Percentiles rank a stretch among this genome's conserved stretches.
Conservation (phyloP, 1,284 basidiomycete genomes). For the Leccinum subspadiceum region DNA sequence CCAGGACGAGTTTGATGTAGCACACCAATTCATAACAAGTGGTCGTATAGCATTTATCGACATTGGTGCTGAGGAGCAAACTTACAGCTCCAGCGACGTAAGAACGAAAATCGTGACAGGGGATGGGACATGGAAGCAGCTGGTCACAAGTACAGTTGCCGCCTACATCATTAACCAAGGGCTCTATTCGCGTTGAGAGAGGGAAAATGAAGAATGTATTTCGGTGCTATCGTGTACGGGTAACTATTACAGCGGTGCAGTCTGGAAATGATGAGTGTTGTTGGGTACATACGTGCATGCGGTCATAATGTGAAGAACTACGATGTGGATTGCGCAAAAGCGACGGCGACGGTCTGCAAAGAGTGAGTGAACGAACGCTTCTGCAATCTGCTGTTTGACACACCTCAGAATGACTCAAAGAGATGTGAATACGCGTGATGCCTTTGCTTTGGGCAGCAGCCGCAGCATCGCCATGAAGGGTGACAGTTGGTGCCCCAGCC, state of each 20-base stretch:
- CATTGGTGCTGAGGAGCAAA: constrained; percentile 54
- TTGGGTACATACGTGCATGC: constrained; percentile 5
- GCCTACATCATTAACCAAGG: constrained; percentile 49
- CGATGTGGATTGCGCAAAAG: constrained; percentile 70
- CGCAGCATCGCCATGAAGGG: constrained; percentile 82
- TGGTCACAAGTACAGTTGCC: constrained; percentile 44
- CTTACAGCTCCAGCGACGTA: constrained; percentile 73
- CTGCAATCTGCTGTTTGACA: constrained; percentile 28
- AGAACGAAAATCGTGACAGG: constrained; percentile 47
- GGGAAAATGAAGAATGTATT: constrained; percentile 11
- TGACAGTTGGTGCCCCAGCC: constrained; percentile 70
- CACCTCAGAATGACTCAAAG: constrained; percentile 90
- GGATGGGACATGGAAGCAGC: constrained; percentile 36
- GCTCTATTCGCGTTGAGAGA: constrained; percentile 44
- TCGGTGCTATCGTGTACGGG: constrained; percentile 4
- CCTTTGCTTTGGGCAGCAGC: constrained; percentile 72
- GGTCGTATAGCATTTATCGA: constrained; percentile 59
- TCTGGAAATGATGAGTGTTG: constrained; percentile 7
- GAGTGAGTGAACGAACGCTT: constrained; percentile 12
- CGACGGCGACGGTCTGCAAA: constrained; percentile 70
- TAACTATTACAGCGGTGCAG: constrained; percentile 1
- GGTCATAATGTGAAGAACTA: constrained; percentile 8
- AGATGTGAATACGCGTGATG: constrained; percentile 76
- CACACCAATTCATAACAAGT: constrained; percentile 50
- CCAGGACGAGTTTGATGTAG: constrained; percentile 36